Base-by-base conservation (phyloP, 306 rosid genomes). In the Prunus davidiana region DNA sequence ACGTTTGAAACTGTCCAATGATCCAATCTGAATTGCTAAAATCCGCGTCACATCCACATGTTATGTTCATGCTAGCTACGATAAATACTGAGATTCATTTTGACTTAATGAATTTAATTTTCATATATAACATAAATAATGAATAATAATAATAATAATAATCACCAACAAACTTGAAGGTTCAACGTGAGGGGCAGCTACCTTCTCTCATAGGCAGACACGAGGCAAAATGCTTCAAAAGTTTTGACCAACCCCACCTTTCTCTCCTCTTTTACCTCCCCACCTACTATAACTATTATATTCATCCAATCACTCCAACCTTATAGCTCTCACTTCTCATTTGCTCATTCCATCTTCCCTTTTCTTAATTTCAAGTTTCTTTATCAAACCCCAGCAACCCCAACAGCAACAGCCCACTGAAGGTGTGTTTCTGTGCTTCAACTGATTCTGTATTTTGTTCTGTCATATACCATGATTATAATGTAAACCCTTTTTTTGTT, bases 101-200 rank as follows among this genome's bases (percentile, higher is more conserved):
- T 20, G 57, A 52, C 57, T 52, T 52, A 0, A 49, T 52, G 57
- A 16, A 52, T 52, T 52, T 52, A 3, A 52, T 49, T 49, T 38
- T 38, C 43, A 38, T 38, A 56, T 56, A n/a, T 56, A 61, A 25
- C 66, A 24, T 24, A 61, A 61, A 60, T 11, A 60, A 52, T 8
- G 19, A 71, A 54, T 10, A 12, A 69, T 25, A 11, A 11, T 47
- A 47, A 32, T 32, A 32, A 32, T 32, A 34, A 34, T 34, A 34
- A 34, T 34, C 41, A 34, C n/a, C 22, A 74, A 1, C 25, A 55
- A 77, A 28, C 51, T 74, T 71, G 75, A 77, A 80, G 78, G 78
- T 69, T 71, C 61, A 57, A 55, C 67, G 6, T 43, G 72, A 32
- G 75, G 81, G 14, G 67, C 71, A 82, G 83, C 94, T 65, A 79